Evolutionary conservation across 2,329 filamentous ascomycete genomes (phyloP).

Genomic region (Aspergillus novofumigatus): DNA sequence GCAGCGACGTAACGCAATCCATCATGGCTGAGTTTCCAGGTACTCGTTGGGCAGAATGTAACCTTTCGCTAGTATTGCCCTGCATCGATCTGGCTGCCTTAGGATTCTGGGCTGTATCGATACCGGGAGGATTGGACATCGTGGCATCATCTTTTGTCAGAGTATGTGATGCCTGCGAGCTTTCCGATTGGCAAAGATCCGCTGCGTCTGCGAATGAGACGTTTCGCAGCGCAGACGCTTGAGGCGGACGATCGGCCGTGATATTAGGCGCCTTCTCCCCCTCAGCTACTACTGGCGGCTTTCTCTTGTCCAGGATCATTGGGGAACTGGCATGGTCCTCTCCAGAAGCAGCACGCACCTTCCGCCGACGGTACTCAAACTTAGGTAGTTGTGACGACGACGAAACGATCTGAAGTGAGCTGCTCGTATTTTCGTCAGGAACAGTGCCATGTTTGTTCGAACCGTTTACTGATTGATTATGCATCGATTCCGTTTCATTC

Average conservation of each 20-base stretch:
- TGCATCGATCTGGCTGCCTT: slow-evolving; percentile 9
- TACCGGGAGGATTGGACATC: slow-evolving; percentile 11
- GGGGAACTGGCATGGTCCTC: slow-evolving; percentile 7
- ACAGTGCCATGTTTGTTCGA: neutral
- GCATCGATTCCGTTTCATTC: neutral
- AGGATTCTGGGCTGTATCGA: slow-evolving; percentile 6
- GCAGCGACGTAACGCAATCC: slow-evolving; percentile 34
- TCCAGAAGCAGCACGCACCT: slow-evolving; percentile 6
- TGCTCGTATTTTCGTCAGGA: slow-evolving; percentile 6
- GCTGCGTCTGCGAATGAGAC: neutral
- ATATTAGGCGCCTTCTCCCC: neutral
- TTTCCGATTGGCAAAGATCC: neutral
- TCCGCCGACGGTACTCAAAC: slow-evolving; percentile 35
- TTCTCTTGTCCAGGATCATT: neutral
- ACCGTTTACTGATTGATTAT: neutral
- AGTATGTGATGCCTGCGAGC: slow-evolving; percentile 1
- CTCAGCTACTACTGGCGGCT: neutral
- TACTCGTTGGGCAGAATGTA: slow-evolving; percentile 38
- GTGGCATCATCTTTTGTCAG: slow-evolving; percentile 14
- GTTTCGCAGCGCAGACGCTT: neutral
- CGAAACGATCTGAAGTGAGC: slow-evolving; percentile 28
- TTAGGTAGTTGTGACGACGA: slow-evolving; percentile 37
- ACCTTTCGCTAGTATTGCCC: slow-evolving; percentile 22
- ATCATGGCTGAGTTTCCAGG: slow-evolving; percentile 23
- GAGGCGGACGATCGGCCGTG: neutral